phyloP scores from a whole-genome alignment of 2,329 filamentous ascomycete genomes.

The Fusarium agapanthi region DNA sequence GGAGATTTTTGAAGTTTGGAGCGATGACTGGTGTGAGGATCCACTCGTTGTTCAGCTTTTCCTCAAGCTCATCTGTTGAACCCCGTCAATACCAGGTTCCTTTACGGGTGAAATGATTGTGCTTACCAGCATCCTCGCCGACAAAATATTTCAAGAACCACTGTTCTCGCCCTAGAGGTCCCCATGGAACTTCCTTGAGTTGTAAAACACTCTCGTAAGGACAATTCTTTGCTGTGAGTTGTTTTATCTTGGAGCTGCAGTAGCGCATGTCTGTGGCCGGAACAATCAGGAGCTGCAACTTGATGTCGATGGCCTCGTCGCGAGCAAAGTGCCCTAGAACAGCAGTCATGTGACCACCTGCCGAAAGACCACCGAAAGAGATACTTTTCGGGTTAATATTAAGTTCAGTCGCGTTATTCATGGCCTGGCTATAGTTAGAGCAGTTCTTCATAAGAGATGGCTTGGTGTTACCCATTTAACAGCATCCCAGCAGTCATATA shows the following conservation, averaged over 20 bases:
- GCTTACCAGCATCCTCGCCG: background rate
- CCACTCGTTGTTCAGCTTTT: background rate
- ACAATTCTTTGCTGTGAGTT: background rate
- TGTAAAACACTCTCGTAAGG: background rate
- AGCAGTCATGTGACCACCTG: background rate
- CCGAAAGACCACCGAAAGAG: background rate
- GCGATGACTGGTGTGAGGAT: background rate
- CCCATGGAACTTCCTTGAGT: background rate
- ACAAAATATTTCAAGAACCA: slow-evolving; percentile 1
- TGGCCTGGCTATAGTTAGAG: background rate
- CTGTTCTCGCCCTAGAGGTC: background rate
- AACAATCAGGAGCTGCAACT: background rate
- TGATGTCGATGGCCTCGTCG: background rate
- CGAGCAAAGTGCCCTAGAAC: background rate
- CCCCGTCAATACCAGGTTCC: too few relatives aligned
- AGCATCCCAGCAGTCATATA: slow-evolving; percentile 2
- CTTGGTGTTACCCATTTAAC: background rate
- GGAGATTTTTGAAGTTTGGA: background rate
- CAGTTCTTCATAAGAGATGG: fast-evolving
- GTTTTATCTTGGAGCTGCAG: background rate
- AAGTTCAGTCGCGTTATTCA: background rate
- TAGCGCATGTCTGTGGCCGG: slow-evolving; percentile 3
- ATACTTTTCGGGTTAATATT: background rate
- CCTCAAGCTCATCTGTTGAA: background rate
- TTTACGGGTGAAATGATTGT: too few relatives aligned